Evolutionary conservation across 73 alveolate genomes (phyloP).

Genomic region (Paraurostyla sp.): DNA sequence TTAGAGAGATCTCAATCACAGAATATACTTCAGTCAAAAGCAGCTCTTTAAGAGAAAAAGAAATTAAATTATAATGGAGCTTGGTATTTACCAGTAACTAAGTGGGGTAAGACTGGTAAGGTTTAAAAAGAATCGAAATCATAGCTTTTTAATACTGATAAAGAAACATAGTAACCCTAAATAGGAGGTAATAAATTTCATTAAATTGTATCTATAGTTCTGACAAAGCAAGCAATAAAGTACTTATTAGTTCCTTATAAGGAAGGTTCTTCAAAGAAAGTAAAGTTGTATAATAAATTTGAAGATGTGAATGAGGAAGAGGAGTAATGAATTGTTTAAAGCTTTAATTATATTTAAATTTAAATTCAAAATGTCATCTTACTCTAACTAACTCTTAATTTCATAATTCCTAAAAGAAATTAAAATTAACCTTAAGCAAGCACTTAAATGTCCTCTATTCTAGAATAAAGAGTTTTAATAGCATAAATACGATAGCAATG

Average conservation of each 20-base stretch:
- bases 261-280: not conserved
- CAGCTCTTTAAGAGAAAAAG: not conserved
- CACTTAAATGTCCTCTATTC: not conserved
- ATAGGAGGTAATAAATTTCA: no score
- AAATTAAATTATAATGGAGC: constrained; percentile 12
- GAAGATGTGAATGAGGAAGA: not conserved
- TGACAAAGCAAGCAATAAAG: constrained; percentile 7
- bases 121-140: not conserved
- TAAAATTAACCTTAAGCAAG: not conserved
- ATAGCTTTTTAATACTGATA: not conserved
- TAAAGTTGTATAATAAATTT: not conserved
- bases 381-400: not conserved
- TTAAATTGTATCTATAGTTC: no score
- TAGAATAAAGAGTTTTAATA: not conserved
- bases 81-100: constrained; percentile 27
- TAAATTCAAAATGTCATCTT: not conserved
- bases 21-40: not conserved
- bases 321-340: not conserved
- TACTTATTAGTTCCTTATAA: not conserved
- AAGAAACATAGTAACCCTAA: not conserved
- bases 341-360: not conserved
- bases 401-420: not conserved
- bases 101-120: constrained; percentile 17
- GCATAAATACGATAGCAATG: no score
- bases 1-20: no score